These are phyloP conservation scores for Przewalskia tangutica DNA, from an alignment of 257 asterid species.

Conservation along the genomic window DNA sequence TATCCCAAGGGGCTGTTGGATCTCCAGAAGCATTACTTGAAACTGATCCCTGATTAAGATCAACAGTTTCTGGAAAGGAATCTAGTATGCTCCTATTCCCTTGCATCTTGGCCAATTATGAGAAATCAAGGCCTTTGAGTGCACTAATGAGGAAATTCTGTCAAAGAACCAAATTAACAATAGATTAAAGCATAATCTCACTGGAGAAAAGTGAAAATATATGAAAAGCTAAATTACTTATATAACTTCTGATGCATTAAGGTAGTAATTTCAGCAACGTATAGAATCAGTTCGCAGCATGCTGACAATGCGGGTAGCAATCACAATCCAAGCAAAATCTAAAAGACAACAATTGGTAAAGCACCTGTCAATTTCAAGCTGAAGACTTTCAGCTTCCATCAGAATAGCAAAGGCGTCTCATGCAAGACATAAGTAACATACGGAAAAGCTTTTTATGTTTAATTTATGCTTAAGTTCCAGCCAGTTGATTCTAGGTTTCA, in stretches of 20 bases:
- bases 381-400: not conserved
- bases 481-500: not conserved
- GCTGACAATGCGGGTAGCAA: not conserved
- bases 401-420: not conserved
- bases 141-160: not conserved
- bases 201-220: not conserved
- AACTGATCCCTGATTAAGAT: conserved; percentile 64
- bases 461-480: not conserved
- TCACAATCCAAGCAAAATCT: not conserved
- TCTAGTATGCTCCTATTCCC: conserved; percentile 51
- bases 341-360: not conserved
- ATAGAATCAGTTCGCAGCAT: not conserved
- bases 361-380: not conserved
- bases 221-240: not conserved
- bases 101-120: conserved; percentile 33
- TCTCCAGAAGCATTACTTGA: conserved; percentile 44
- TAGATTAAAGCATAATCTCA: not conserved
- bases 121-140: not conserved
- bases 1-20: conserved; percentile 35
- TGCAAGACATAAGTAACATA: not conserved
- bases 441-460: not conserved
- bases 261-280: not conserved
- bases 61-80: conserved; percentile 68
- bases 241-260: not conserved
- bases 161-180: not conserved